Percentiles rank a stretch among this genome's conserved stretches.
These are phyloP conservation scores for Raphanus raphanistrum DNA, from an alignment of 345 rosid species.

Conservation along the genomic window DNA sequence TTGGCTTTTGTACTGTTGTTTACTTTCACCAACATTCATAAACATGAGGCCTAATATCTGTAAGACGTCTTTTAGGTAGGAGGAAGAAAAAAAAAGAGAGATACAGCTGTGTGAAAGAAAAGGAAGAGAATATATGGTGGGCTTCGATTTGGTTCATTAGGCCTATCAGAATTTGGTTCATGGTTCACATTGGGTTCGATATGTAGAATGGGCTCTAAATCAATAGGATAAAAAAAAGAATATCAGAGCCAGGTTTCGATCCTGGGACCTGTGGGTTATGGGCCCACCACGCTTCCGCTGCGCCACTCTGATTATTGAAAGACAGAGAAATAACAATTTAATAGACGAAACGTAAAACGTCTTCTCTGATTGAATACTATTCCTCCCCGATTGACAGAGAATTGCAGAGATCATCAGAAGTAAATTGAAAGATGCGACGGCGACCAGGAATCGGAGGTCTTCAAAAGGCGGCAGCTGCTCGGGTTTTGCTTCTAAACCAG, in stretches of 20 bases:
- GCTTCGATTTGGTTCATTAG: no score
- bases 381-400: background rate
- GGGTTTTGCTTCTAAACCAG: conserved; percentile 48
- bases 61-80: no score
- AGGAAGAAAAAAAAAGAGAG: no score
- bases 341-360: accelerated
- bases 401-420: conserved; percentile 4
- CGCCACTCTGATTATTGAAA: conserved; percentile 59
- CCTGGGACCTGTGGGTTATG: conserved; percentile 86
- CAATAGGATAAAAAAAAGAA: no score
- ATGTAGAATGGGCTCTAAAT: background rate
- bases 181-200: background rate
- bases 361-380: background rate
- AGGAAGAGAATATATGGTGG: no score
- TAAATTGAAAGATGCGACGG: conserved; percentile 54
- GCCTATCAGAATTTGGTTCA: no score
- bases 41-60: background rate
- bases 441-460: conserved; percentile 91
- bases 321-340: accelerated
- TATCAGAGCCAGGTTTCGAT: conserved; percentile 74
- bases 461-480: conserved; percentile 77
- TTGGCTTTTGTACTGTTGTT: background rate
- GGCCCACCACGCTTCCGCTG: conserved; percentile 91
- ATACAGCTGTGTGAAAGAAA: no score
- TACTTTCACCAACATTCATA: background rate